A percentile compares a stretch with the other conserved stretches of the same genome.
Conservation (phyloP, 140 eudicot species). For the Anethum foeniculum region DNA sequence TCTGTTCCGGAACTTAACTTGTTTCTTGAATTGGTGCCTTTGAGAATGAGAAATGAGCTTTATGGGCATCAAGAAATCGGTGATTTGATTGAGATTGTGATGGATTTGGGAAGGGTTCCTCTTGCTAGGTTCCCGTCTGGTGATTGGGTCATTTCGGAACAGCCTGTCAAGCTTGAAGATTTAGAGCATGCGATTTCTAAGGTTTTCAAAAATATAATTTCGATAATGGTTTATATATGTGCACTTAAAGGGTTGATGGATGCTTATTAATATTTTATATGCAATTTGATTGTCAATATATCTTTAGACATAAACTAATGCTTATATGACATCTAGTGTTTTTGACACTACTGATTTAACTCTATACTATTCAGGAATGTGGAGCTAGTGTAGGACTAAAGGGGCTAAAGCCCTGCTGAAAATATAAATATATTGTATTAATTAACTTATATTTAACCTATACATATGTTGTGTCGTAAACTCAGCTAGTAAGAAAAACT, state of each 20-base stretch:
- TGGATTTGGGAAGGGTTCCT: conserved; percentile 93
- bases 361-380: background rate
- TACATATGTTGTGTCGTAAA: background rate
- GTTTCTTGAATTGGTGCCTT: conserved; percentile 77
- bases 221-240: background rate
- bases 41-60: conserved; percentile 70
- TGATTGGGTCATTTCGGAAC: conserved; percentile 75
- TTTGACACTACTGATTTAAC: background rate
- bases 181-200: conserved; percentile 68
- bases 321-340: background rate
- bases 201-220: conserved; percentile 28
- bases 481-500: background rate
- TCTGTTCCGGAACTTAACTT: conserved; percentile 57
- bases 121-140: conserved; percentile 94
- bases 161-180: conserved; percentile 65
- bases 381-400: background rate
- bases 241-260: background rate
- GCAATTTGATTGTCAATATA: background rate
- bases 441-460: background rate
- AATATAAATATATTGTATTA: background rate
- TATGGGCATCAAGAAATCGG: conserved; percentile 57
- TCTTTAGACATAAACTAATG: background rate
- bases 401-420: background rate
- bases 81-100: conserved; percentile 79
- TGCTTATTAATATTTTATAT: background rate